These are phyloP conservation scores for Lizanozyma gosingica DNA, from an alignment of 1,139 yeast genomes.

Conservation along the genomic window DNA sequence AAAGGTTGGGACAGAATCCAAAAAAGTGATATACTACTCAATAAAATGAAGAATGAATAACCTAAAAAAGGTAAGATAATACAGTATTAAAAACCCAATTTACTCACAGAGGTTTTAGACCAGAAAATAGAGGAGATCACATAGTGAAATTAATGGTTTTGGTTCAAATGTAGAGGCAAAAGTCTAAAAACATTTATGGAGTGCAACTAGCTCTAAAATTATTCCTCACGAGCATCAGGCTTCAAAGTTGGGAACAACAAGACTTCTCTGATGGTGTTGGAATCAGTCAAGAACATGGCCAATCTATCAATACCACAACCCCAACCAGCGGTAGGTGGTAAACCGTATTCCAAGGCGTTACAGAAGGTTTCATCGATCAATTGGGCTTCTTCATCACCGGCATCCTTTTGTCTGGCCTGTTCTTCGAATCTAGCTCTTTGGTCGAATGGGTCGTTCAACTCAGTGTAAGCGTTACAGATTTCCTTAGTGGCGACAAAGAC, in stretches of 20 bases:
- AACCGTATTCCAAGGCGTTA: conserved; percentile 95
- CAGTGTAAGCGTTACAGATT: conserved; percentile 97
- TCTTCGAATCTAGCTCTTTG: conserved; percentile 97
- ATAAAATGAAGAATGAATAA: too few species aligned
- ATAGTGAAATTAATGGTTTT: too few species aligned
- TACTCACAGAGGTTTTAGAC: too few species aligned
- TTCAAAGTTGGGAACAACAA: conserved; percentile 96
- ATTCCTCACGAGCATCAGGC: conserved; percentile 61
- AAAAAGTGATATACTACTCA: neutral
- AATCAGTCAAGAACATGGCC: conserved; percentile 95
- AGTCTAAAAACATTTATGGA: neutral
- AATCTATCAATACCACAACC: conserved; percentile 98
- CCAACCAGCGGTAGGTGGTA: conserved; percentile 99
- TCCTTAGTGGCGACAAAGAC: conserved; percentile 98
- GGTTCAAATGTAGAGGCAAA: too few species aligned
- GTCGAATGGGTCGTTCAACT: conserved; percentile 97
- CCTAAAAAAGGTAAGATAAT: too few species aligned
- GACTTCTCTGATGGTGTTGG: conserved; percentile 96
- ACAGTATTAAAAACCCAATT: too few species aligned
- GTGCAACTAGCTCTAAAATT: conserved; percentile 9
- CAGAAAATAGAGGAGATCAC: too few species aligned
- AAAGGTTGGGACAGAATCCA: conserved; percentile 47
- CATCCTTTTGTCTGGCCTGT: conserved; percentile 97
- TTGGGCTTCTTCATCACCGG: conserved; percentile 99
- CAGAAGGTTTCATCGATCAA: conserved; percentile 93